A percentile compares a stretch with the other conserved stretches of the same genome.
Conservation (phyloP, 2,329 filamentous ascomycete species). For the Xylariales sp. region DNA sequence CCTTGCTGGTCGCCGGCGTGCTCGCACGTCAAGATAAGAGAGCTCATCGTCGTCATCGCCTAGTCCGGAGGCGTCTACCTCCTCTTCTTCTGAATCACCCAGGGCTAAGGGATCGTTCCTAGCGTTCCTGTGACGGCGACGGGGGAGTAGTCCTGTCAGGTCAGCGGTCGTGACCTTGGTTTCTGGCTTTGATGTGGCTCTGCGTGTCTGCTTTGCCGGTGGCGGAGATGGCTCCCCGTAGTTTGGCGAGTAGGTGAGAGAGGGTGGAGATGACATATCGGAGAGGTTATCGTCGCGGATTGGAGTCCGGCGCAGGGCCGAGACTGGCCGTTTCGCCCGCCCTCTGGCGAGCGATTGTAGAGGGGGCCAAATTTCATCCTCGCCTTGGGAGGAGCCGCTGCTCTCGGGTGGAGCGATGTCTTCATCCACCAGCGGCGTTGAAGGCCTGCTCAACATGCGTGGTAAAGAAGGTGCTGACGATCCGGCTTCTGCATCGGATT, state of each 20-base stretch:
- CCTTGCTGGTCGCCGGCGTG: slow-evolving; percentile 30
- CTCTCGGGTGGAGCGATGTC: slow-evolving; percentile 52
- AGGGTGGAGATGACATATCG: slow-evolving; percentile 59
- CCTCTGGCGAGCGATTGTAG: slow-evolving; percentile 46
- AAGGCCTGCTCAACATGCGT: slow-evolving; percentile 14
- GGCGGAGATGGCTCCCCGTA: slow-evolving; percentile 29
- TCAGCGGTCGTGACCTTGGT: slow-evolving; percentile 50
- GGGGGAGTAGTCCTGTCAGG: slow-evolving; percentile 49
- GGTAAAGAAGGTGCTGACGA: slow-evolving; percentile 21
- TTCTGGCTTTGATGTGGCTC: slow-evolving; percentile 29
- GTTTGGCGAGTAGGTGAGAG: slow-evolving; percentile 63
- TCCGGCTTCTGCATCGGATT: slow-evolving; percentile 19
- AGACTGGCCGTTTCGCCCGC: slow-evolving; percentile 24
- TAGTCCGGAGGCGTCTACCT: slow-evolving; percentile 43
- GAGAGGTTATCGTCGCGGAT: slow-evolving; percentile 39
- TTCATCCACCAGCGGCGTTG: slow-evolving; percentile 41
- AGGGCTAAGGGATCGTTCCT: slow-evolving; percentile 35
- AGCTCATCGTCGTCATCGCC: slow-evolving; percentile 54
- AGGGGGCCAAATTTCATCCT: slow-evolving; percentile 45
- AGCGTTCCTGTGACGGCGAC: slow-evolving; percentile 38
- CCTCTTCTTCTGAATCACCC: slow-evolving; percentile 43
- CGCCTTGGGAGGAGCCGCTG: slow-evolving; percentile 41
- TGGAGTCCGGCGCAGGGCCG: slow-evolving; percentile 30
- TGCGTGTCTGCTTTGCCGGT: slow-evolving; percentile 27
- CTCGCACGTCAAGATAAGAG: slow-evolving; percentile 37